phyloP scores from a whole-genome alignment of 2,329 filamentous ascomycete genomes.

The Xylariales sp. region DNA sequence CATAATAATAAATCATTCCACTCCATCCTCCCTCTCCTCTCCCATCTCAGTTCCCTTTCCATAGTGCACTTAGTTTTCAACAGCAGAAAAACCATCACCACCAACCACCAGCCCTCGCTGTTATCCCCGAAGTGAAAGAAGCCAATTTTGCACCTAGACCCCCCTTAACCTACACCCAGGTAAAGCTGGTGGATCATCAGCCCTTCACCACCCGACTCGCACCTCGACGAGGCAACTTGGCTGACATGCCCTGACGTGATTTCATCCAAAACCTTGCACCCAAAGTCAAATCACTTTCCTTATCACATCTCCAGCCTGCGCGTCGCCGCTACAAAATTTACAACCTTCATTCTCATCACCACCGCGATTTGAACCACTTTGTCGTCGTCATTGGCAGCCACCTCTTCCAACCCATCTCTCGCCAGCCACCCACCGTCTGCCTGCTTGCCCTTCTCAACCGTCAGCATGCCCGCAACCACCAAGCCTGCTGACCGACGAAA shows the following conservation, averaged over 20 bases:
- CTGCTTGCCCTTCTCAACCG: slow-evolving; percentile 5
- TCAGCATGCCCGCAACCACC: slow-evolving; percentile 29
- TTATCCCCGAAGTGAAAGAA: slow-evolving; percentile 4
- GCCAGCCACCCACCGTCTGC: not conserved
- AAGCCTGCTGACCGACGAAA: slow-evolving; percentile 38
- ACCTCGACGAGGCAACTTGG: slow-evolving; percentile 1
- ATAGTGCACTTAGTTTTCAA: too few species aligned
- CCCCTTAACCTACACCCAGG: slow-evolving; percentile 2
- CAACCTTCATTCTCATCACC: slow-evolving; percentile 3
- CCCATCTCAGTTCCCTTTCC: not conserved
- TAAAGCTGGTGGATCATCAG: slow-evolving; percentile 4
- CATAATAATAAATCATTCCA: slow-evolving; percentile 21
- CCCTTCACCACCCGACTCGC: not conserved
- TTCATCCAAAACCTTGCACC: slow-evolving; percentile 8
- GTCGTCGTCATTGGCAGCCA: slow-evolving; percentile 6
- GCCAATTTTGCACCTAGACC: slow-evolving; percentile 9
- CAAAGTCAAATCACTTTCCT: slow-evolving; percentile 1
- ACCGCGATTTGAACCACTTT: not conserved
- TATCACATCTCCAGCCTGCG: slow-evolving; percentile 4
- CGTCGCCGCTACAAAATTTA: slow-evolving; percentile 7
- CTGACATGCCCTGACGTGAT: not conserved
- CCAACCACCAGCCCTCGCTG: slow-evolving; percentile 12
- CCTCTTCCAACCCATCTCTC: slow-evolving; percentile 1
- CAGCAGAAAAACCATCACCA: slow-evolving; percentile 13
- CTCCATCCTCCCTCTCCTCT: not conserved